Evolutionary conservation across 1,284 basidiomycete species (phyloP), one percentile per base, ranked within the genome.

Genomic region (Sanghuangporus sanghuang): DNA sequence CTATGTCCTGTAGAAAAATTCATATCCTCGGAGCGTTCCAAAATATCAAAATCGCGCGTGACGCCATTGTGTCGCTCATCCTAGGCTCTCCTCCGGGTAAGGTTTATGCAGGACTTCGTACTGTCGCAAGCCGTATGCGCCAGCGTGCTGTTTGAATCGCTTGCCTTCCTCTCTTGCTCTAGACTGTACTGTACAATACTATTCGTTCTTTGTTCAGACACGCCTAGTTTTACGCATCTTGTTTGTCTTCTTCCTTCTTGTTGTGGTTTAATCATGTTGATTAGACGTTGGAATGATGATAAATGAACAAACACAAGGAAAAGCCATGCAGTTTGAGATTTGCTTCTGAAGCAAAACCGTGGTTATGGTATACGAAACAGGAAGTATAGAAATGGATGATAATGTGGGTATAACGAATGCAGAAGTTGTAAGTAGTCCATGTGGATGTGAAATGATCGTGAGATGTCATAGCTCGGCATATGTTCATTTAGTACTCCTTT

Each of bases 41-140:
- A 78, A 98, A 98, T 73, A 98, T 99, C 81, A 98, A 96, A 77
- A 87, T 98, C 68, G 96, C 96, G 0, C 85, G 95, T 64, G 96
- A 98, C 73, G 95, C 96, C 7, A 89, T 99, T 67, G 96, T 98
- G 32, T 95, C 92, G 23, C 85, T 96, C 50, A 98, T 98, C 70
- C 83, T 98, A 46, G 96, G 96, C 61, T 95, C 93, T 14, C 96
- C 96, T 1, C 96, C 96, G 48, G 96, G 96, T 63, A 98, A 98
- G 73, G 96, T 98, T 0, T 98, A 98, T 71, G 92, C 93, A 16
- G 90, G 93, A 54, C 77, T 96, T 67, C 85, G 94, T 73, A 95
- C 93, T 11, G 92, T 98, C 61, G 93, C 93, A 72, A 92, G 92
- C 68, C 84, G 95, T 66, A 93, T 97, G 91, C 90, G 92, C 73